Evolutionary conservation across 495 filamentous ascomycete species (phyloP).

Genomic region (Cryomyces minteri): DNA sequence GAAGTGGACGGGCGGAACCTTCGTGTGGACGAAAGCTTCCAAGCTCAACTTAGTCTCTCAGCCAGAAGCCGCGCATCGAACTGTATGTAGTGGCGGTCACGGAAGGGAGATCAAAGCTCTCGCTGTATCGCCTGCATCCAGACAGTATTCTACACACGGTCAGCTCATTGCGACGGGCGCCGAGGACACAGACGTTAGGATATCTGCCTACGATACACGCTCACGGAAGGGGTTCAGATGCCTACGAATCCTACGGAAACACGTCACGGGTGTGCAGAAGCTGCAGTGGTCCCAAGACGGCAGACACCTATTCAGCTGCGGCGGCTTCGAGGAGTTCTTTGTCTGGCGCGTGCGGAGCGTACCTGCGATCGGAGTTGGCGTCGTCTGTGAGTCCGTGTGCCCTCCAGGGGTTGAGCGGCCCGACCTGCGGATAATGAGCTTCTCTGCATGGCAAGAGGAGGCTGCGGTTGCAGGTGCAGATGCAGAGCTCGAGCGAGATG

Average conservation of each 20-base stretch:
- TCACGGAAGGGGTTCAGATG: constrained; percentile 20
- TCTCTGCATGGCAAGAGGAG: constrained; percentile 28
- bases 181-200: constrained; percentile 72
- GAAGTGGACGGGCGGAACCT: constrained; percentile 15
- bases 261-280: constrained; percentile 69
- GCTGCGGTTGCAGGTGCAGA: constrained; percentile 16
- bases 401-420: constrained; percentile 36
- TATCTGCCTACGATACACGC: constrained; percentile 28
- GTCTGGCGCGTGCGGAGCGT: constrained; percentile 52
- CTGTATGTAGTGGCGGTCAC: constrained; percentile 53
- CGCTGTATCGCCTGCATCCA: constrained; percentile 26
- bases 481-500: constrained; percentile 17
- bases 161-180: constrained; percentile 59
- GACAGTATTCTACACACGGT: not conserved
- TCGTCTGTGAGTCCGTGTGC: constrained; percentile 43
- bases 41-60: constrained; percentile 34
- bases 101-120: constrained; percentile 75
- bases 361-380: constrained; percentile 33
- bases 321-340: constrained; percentile 73
- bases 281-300: constrained; percentile 50
- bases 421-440: constrained; percentile 65
- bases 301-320: constrained; percentile 61
- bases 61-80: constrained; percentile 23
- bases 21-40: constrained; percentile 40
- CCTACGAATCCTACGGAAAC: constrained; percentile 45